phyloP scores from a whole-genome alignment of 2,329 filamentous ascomycete genomes.

The Phyllachora maydis region DNA sequence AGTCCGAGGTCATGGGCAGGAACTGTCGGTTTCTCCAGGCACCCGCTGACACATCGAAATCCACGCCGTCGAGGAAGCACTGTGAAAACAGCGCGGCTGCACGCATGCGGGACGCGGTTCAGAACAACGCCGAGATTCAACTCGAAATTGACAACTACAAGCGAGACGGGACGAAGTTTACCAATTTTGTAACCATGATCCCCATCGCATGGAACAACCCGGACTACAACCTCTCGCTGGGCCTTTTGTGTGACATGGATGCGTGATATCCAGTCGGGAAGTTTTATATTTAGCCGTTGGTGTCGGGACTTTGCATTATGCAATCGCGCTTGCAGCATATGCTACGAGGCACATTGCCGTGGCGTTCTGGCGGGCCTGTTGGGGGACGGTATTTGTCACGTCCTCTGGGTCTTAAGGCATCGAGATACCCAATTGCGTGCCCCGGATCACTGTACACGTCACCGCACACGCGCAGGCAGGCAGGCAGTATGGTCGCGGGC shows the following conservation, averaged over 20 bases:
- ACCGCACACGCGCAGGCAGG: too few relatives aligned
- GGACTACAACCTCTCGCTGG: slow-evolving; percentile 53
- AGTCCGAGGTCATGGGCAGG: slow-evolving; percentile 51
- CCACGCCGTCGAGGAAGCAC: slow-evolving; percentile 39
- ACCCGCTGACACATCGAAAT: slow-evolving; percentile 43
- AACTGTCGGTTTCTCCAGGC: slow-evolving; percentile 77
- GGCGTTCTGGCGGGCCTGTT: too few relatives aligned
- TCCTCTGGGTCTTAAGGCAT: too few relatives aligned
- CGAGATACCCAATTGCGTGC: too few relatives aligned
- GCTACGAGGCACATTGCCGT: too few relatives aligned
- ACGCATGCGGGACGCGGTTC: slow-evolving; percentile 24
- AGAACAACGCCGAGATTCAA: slow-evolving; percentile 22
- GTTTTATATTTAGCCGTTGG: too few relatives aligned
- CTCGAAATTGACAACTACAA: slow-evolving; percentile 55
- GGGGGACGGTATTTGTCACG: too few relatives aligned
- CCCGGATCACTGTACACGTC: too few relatives aligned
- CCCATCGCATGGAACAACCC: slow-evolving; percentile 49
- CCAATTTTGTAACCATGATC: slow-evolving; percentile 72
- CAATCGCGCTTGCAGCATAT: too few relatives aligned
- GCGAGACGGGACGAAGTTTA: slow-evolving; percentile 59
- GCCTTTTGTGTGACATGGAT: slow-evolving; percentile 35
- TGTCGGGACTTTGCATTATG: too few relatives aligned
- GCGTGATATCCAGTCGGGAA: too few relatives aligned
- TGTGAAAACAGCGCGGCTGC: slow-evolving; percentile 44
- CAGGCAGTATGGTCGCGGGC: too few relatives aligned